Conservation (phyloP, 495 filamentous ascomycete species). For the Podospora anserina region DNA sequence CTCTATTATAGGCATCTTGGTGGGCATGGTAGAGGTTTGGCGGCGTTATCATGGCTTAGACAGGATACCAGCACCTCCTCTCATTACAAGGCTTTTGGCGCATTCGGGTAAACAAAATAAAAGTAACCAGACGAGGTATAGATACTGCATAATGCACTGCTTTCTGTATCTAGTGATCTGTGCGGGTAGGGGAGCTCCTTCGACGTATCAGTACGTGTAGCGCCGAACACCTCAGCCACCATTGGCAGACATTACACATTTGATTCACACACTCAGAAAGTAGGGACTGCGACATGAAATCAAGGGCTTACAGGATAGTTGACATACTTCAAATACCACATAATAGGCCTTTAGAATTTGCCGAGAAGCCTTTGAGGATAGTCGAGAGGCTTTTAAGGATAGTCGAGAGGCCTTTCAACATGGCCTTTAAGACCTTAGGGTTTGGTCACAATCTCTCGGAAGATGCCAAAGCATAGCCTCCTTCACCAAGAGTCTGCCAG, state of each 20-base stretch:
- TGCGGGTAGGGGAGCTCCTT: not conserved
- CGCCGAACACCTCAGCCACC: not conserved
- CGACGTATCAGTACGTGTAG: not conserved
- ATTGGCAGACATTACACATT: not conserved
- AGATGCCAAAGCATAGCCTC: not conserved
- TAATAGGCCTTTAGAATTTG: too few species aligned
- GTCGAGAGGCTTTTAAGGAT: too few species aligned
- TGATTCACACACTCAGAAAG: not conserved
- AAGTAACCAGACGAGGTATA: not conserved
- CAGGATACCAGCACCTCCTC: conserved; percentile 1
- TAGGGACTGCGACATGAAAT: too few species aligned
- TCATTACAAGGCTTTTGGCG: not conserved
- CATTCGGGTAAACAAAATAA: not conserved
- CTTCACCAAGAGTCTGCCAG: not conserved
- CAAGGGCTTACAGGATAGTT: not conserved
- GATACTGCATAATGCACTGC: not conserved
- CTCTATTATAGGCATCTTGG: not conserved
- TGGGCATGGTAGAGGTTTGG: not conserved
- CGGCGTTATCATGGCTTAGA: conserved; percentile 4
- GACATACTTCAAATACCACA: too few species aligned
- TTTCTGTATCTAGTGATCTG: not conserved
- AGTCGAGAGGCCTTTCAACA: too few species aligned
- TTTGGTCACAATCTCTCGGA: not conserved
- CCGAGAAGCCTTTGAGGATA: too few species aligned
- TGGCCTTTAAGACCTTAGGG: too few species aligned